phyloP scores from a whole-genome alignment of 2,329 filamentous ascomycete genomes.

The Paecilomyces niveus region DNA sequence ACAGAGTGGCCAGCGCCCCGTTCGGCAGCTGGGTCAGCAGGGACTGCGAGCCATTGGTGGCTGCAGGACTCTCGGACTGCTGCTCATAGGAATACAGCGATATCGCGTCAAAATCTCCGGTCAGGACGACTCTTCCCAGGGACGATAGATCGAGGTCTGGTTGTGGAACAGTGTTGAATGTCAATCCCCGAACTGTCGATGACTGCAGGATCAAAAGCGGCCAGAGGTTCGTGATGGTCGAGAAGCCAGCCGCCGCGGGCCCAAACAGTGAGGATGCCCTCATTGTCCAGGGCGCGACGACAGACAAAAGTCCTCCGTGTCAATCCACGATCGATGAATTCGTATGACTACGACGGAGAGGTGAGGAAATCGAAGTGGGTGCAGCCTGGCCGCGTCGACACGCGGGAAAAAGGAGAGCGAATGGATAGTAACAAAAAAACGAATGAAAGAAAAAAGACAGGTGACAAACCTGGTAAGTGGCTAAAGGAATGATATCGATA shows the following conservation, averaged over 20 bases:
- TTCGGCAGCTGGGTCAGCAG: constrained; percentile 79
- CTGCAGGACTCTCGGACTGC: constrained; percentile 57
- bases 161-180: constrained; percentile 28
- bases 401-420: constrained; percentile 7
- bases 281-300: constrained; percentile 37
- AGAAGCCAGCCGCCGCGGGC: constrained; percentile 35
- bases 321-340: constrained; percentile 2
- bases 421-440: constrained; percentile 5
- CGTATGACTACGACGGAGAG: constrained; percentile 1
- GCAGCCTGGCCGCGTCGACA: constrained; percentile 3
- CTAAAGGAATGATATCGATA: neutral
- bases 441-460: constrained; percentile 6
- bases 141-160: constrained; percentile 61
- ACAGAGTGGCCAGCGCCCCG: constrained; percentile 68
- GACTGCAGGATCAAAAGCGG: constrained; percentile 10
- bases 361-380: neutral
- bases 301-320: constrained; percentile 12
- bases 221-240: constrained; percentile 22
- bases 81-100: constrained; percentile 81
- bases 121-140: constrained; percentile 76
- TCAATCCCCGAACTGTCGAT: constrained; percentile 20
- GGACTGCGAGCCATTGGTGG: constrained; percentile 70
- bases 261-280: constrained; percentile 39
- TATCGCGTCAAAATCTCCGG: constrained; percentile 84
- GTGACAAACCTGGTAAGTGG: constrained; percentile 6